These are phyloP conservation scores for Vachellia pachyceras DNA, from an alignment of 306 rosid genomes.

Conservation along the genomic window DNA sequence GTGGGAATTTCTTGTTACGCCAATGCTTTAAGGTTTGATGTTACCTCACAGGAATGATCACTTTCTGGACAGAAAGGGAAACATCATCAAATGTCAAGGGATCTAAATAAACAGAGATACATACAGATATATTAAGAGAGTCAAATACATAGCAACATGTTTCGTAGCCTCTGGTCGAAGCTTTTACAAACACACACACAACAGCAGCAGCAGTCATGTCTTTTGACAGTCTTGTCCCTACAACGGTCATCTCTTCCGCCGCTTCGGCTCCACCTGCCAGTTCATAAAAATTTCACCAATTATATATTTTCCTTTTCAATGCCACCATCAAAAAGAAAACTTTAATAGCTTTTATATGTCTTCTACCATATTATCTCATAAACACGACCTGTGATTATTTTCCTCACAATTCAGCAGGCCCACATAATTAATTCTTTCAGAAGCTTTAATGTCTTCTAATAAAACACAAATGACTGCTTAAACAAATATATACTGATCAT, in stretches of 20 bases:
- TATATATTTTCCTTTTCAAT: neutral
- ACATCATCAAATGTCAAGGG: slow-evolving; percentile 20
- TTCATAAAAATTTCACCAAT: neutral
- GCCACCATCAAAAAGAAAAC: neutral
- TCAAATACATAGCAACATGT: slow-evolving; percentile 41
- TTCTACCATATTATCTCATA: neutral
- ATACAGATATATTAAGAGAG: slow-evolving; percentile 16
- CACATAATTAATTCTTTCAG: too few species aligned
- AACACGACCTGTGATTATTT: neutral
- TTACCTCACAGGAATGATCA: slow-evolving; percentile 16
- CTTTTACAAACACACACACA: slow-evolving; percentile 45
- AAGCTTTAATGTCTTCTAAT: neutral
- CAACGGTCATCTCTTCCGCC: slow-evolving; percentile 43
- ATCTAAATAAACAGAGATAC: slow-evolving; percentile 33
- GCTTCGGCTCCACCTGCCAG: slow-evolving; percentile 47
- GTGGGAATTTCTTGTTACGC: slow-evolving; percentile 16
- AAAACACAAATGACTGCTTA: neutral
- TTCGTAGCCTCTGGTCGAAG: slow-evolving; percentile 46
- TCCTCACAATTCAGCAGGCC: too few species aligned
- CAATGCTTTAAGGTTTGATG: neutral
- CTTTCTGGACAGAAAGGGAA: slow-evolving; percentile 27
- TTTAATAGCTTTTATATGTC: neutral
- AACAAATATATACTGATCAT: neutral
- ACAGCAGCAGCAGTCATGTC: slow-evolving; percentile 12
- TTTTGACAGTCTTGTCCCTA: neutral